Percentiles rank a stretch among this genome's conserved stretches.
Evolutionary conservation across 352 stramenopile genomes (phyloP).

Genomic region (Pythium phragmitis): DNA sequence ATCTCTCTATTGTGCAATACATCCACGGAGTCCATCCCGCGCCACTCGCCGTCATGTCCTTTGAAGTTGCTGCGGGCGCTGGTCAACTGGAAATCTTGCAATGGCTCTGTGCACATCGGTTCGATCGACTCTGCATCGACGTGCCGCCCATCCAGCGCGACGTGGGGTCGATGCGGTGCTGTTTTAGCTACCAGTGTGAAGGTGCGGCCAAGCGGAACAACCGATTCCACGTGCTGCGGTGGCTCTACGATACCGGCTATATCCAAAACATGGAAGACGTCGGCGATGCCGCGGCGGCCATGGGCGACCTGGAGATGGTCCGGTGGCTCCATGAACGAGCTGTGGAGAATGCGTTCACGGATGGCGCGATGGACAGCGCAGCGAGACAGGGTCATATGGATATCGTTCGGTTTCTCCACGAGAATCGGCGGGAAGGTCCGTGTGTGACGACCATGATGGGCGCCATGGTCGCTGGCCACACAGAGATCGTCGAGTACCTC

Average conservation of each 20-base stretch:
- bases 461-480: slow-evolving; percentile 14
- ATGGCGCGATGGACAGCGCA: slow-evolving; percentile 7
- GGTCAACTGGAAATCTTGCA: slow-evolving; percentile 23
- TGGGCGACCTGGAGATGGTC: slow-evolving; percentile 19
- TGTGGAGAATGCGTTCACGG: slow-evolving; percentile 1
- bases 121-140: slow-evolving; percentile 19
- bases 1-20: slow-evolving; percentile 10
- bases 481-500: slow-evolving; percentile 13
- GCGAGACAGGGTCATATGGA: slow-evolving; percentile 9
- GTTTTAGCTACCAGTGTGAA: slow-evolving; percentile 9
- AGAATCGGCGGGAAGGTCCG: slow-evolving; percentile 1
- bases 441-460: slow-evolving; percentile 3
- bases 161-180: slow-evolving; percentile 7
- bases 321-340: slow-evolving; percentile 14
- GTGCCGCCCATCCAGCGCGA: slow-evolving; percentile 10
- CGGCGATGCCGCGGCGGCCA: slow-evolving; percentile 11
- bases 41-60: slow-evolving; percentile 12
- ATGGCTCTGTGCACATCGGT: slow-evolving; percentile 22
- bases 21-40: slow-evolving; percentile 16
- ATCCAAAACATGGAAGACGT: background rate
- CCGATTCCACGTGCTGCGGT: slow-evolving; percentile 16
- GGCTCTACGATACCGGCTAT: slow-evolving; percentile 21
- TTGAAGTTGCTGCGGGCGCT: slow-evolving; percentile 7
- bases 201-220: slow-evolving; percentile 1
- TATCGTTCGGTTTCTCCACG: slow-evolving; percentile 14